Base-by-base conservation (phyloP, 2,329 filamentous ascomycete genomes). In the Shiraia sp. region DNA sequence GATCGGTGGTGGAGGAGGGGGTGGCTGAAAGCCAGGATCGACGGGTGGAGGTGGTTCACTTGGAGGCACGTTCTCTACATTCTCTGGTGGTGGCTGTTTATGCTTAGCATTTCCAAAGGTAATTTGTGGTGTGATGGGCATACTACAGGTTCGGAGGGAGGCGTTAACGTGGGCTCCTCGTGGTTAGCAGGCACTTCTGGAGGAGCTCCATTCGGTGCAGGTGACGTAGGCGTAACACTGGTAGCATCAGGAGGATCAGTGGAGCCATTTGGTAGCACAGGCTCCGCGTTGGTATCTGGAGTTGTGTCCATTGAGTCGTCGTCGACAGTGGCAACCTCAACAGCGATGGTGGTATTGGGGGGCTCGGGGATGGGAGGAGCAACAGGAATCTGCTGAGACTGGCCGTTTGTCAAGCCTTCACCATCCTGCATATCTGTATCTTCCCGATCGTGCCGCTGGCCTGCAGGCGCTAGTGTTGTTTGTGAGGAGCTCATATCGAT, bases 281-380 rank as follows among this genome's bases (percentile, higher is more conserved):
- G 34, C 6, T 43, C 49, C 26, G 61, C 53, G 32, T 60, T 55
- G 30, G 37, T 45, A 43, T 71, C 68, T 6, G 65, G 60, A 7
- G 66, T 65, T 13, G 62, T 70, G 40, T 72, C 69, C 69, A 72
- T 72, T 27, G 55, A 59, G 39, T 71, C 68, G 13, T 66, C 65
- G 32, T 67, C 62, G 13, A 63, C 49, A 12, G 55, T 56, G 9
- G 60, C 57, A 32, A 63, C 55, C 24, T 64, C 56, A 8, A 66
- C 52, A 14, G 60, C 63, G 25, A 65, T 51, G 15, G 47, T 53
- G 33, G 27, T 49, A 5, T 40, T 31, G 4, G 53, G 26, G 30
- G 55, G 34, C 26, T 51, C 42, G 29, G 31, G 37, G 33, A 46
- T 35, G 37, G 19, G 39, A 28, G 44, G 36, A 14, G 36, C 12